Evolutionary conservation across 768 basidiomycete species (phyloP), one percentile per base, ranked within the genome.

Genomic region (Tricholoma sp.): DNA sequence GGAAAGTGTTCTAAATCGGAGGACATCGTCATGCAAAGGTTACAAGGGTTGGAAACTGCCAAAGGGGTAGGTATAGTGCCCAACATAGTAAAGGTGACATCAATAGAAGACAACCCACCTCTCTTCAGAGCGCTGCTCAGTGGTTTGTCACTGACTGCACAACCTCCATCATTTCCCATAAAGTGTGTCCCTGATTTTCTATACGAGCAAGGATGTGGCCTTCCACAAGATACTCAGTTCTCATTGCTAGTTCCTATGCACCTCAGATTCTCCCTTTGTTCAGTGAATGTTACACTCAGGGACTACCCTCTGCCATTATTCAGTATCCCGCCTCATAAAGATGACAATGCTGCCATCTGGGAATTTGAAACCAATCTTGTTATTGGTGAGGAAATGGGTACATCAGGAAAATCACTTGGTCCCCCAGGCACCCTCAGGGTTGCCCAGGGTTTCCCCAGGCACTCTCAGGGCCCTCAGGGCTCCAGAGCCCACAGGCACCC

Each of bases 281-380:
- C 83, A n/a, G 71, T 86, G 16, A 78, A 78, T 49, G 73, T 85
- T 45, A 79, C 81, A 4, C 76, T 95, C 8, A 86, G 95, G 31
- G 94, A 96, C 72, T 95, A 96, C 71, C 92, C 94, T 2, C 71
- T 97, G 31, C 93, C 94, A 0, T 69, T 98, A 52, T 71, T 94
- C n/a, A 77, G 85, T 64, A 79, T 96, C 46, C 88, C 89, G 32
- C 66, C 80, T 14, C 72, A 74, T 57, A 61, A 72, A 1, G 71
- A 76, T 24, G 60, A 68, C 18, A 71, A 63, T 4, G 63, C 70
- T 18, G 68, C 80, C 10, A 78, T 81, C 0, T 83, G 86, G 71
- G 76, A 80, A 21, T 87, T 91, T 66, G 82, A 86, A 59, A 82
- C 86, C 11, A 86, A 93, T 64, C 70, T 97, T 50, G 88, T 96